These are phyloP conservation scores for Arachis monticola DNA, from an alignment of 331 rosid species.

Conservation along the genomic window DNA sequence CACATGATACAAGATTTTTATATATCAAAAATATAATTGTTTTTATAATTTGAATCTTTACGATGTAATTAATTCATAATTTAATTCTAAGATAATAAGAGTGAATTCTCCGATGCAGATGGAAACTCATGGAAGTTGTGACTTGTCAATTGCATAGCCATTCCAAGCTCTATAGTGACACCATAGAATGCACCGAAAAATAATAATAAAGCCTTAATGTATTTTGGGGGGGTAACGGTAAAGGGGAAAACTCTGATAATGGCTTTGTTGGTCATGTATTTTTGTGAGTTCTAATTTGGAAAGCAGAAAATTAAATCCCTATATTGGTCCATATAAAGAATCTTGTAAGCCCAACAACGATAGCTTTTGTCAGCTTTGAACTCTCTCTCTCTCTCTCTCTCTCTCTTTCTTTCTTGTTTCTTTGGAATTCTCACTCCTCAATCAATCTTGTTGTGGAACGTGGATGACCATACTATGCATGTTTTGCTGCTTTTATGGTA, in stretches of 20 bases:
- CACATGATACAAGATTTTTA: too few relatives aligned
- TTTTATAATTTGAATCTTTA: too few relatives aligned
- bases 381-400: neutral
- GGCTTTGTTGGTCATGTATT: conserved; percentile 21
- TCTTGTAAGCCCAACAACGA: conserved; percentile 47
- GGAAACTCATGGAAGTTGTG: too few relatives aligned
- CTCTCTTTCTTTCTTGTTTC: neutral
- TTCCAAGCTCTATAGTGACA: too few relatives aligned
- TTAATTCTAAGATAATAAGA: too few relatives aligned
- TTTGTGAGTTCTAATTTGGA: conserved; percentile 32
- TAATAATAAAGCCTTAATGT: too few relatives aligned
- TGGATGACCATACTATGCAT: conserved; percentile 14
- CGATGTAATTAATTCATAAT: too few relatives aligned
- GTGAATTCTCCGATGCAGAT: too few relatives aligned
- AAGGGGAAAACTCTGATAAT: conserved; percentile 37
- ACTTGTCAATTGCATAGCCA: too few relatives aligned
- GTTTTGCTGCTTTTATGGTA: conserved; percentile 38
- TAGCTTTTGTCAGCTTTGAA: conserved; percentile 56
- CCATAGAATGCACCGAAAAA: too few relatives aligned
- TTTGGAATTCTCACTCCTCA: conserved; percentile 38
- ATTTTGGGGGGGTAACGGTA: conserved; percentile 33
- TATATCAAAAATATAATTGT: too few relatives aligned
- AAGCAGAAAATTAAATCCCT: conserved; percentile 37
- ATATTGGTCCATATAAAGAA: conserved; percentile 45
- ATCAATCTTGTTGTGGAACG: conserved; percentile 33